Evolutionary conservation across 2,329 filamentous ascomycete genomes (phyloP).

Genomic region (Calonectria ilicicola): DNA sequence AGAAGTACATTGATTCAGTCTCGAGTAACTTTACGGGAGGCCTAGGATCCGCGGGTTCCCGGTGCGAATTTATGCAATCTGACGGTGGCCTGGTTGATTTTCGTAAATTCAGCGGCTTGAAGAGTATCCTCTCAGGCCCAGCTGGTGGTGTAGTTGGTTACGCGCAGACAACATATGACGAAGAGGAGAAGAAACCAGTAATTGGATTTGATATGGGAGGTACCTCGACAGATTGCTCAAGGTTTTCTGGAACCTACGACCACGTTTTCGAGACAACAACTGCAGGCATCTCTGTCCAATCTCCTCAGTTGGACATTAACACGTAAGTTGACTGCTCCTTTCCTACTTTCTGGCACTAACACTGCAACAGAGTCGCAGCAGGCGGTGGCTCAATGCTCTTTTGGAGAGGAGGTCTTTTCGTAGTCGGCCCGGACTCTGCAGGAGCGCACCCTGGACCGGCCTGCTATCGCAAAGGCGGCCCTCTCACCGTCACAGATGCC

Average conservation of each 20-base stretch:
- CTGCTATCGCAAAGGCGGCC: slow-evolving; percentile 79
- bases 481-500: slow-evolving; percentile 78
- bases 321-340: slow-evolving; percentile 56
- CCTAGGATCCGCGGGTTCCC: slow-evolving; percentile 41
- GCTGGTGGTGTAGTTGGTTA: slow-evolving; percentile 85
- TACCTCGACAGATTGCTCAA: slow-evolving; percentile 80
- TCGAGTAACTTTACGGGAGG: slow-evolving; percentile 47
- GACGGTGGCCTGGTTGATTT: slow-evolving; percentile 65
- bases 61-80: slow-evolving; percentile 59
- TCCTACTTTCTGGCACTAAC: background rate
- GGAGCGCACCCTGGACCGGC: slow-evolving; percentile 78
- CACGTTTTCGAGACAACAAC: slow-evolving; percentile 79
- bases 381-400: slow-evolving; percentile 79
- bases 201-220: slow-evolving; percentile 82
- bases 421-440: slow-evolving; percentile 79
- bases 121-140: slow-evolving; percentile 78
- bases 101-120: slow-evolving; percentile 74
- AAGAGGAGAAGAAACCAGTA: slow-evolving; percentile 73
- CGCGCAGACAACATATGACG: slow-evolving; percentile 78
- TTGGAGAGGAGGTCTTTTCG: slow-evolving; percentile 79
- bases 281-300: slow-evolving; percentile 82
- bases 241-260: slow-evolving; percentile 65
- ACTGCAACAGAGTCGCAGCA: slow-evolving; percentile 67
- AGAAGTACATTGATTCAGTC: slow-evolving; percentile 46
- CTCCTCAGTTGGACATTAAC: slow-evolving; percentile 84